These are phyloP conservation scores for Fusarium verrucosum DNA, from an alignment of 2,329 filamentous ascomycete species.

Conservation along the genomic window DNA sequence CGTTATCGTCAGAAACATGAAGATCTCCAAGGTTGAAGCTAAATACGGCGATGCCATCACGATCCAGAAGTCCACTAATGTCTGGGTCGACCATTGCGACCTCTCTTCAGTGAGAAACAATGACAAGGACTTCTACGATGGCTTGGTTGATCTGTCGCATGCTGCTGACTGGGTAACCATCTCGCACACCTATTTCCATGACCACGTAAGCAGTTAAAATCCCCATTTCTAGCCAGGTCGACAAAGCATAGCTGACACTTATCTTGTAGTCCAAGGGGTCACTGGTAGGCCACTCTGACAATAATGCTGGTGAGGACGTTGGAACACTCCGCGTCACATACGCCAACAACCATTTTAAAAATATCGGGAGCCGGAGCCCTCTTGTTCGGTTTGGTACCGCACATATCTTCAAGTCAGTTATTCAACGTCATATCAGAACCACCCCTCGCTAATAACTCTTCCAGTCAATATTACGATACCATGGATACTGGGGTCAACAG, in stretches of 20 bases:
- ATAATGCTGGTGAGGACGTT: conserved; percentile 64
- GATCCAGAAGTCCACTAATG: conserved; percentile 57
- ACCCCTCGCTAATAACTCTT: background rate
- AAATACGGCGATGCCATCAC: conserved; percentile 61
- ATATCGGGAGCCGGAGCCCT: conserved; percentile 68
- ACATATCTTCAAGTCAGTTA: conserved; percentile 53
- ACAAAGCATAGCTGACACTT: fast-evolving
- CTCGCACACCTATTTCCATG: conserved; percentile 55
- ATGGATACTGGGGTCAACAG: conserved; percentile 42
- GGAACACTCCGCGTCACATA: conserved; percentile 68
- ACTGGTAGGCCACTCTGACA: conserved; percentile 69
- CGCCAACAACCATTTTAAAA: conserved; percentile 68
- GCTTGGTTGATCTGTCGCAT: conserved; percentile 56
- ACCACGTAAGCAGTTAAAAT: conserved; percentile 45
- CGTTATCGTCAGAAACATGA: conserved; percentile 67
- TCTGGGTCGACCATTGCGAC: conserved; percentile 60
- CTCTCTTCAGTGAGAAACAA: conserved; percentile 50
- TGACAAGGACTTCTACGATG: conserved; percentile 57
- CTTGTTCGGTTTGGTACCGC: conserved; percentile 70
- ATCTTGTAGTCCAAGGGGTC: conserved; percentile 59
- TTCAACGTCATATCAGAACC: fast-evolving
- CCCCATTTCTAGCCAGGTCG: fast-evolving
- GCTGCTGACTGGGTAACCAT: conserved; percentile 56
- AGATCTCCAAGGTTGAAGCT: conserved; percentile 58
- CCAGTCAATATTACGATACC: conserved; percentile 38